Percentiles rank a stretch among this genome's conserved stretches.
Evolutionary conservation across 495 filamentous ascomycete genomes (phyloP).

Genomic region (Jackrogersella multiformis): DNA sequence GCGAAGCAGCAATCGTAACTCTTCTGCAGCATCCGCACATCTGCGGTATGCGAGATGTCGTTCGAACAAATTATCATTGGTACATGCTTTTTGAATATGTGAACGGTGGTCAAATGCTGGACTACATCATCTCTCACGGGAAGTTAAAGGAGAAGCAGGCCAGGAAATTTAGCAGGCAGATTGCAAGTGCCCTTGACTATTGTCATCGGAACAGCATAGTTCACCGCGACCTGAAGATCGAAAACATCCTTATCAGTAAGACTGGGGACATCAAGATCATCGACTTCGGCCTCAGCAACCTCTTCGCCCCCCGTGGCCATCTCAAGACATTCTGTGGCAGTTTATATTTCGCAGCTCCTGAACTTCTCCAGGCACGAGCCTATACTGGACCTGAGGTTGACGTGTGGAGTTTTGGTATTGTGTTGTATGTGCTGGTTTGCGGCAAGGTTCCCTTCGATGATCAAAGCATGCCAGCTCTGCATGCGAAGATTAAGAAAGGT

Average conservation of each 20-base stretch:
- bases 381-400: constrained; percentile 98
- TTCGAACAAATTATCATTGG: constrained; percentile 97
- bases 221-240: constrained; percentile 97
- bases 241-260: constrained; percentile 99
- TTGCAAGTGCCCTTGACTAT: constrained; percentile 98
- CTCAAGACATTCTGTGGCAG: constrained; percentile 98
- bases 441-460: constrained; percentile 99
- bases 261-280: constrained; percentile 99
- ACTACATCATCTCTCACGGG: constrained; percentile 99
- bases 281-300: constrained; percentile 97
- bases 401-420: constrained; percentile 99
- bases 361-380: constrained; percentile 90
- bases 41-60: constrained; percentile 93
- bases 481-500: constrained; percentile 99
- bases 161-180: constrained; percentile 96
- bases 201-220: constrained; percentile 99
- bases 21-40: constrained; percentile 96
- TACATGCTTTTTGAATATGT: constrained; percentile 99
- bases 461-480: constrained; percentile 97
- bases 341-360: constrained; percentile 97
- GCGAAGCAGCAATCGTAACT: constrained; percentile 96
- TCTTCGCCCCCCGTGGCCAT: constrained; percentile 86
- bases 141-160: constrained; percentile 98
- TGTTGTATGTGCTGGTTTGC: constrained; percentile 97
- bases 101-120: constrained; percentile 98